phyloP scores from a whole-genome alignment of 2,329 filamentous ascomycete genomes.

The Venturia pyrina region DNA sequence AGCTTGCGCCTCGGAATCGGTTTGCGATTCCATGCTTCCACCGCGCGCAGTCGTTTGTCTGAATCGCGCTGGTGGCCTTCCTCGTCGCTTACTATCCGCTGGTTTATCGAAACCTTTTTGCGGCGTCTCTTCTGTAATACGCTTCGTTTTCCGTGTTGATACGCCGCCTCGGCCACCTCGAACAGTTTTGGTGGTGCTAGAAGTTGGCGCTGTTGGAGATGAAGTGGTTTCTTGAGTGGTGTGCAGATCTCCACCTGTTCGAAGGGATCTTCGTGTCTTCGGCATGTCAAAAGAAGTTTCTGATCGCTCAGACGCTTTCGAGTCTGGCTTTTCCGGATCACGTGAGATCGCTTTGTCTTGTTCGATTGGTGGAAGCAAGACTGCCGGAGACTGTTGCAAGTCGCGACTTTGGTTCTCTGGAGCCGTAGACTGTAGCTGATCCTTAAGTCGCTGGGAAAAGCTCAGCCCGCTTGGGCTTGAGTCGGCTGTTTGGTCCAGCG shows the following conservation, averaged over 20 bases:
- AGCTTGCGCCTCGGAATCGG: conserved; percentile 1
- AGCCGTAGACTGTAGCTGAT: neutral
- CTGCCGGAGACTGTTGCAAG: neutral
- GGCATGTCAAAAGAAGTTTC: conserved; percentile 8
- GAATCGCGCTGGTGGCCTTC: neutral
- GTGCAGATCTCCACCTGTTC: neutral
- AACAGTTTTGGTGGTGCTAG: neutral
- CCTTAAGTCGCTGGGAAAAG: neutral
- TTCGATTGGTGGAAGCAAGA: neutral
- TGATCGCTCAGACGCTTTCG: neutral
- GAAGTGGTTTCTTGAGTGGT: neutral
- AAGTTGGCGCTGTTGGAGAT: neutral
- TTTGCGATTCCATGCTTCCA: conserved; percentile 2
- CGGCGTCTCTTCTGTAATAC: neutral
- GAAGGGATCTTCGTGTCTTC: conserved; percentile 8
- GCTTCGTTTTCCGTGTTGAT: neutral
- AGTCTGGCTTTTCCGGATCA: neutral
- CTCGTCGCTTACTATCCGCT: neutral
- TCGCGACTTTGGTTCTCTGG: neutral
- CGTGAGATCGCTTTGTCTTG: neutral
- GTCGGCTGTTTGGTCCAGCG: neutral
- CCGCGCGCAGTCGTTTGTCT: neutral
- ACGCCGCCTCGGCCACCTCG: conserved; percentile 4
- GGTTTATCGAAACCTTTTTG: conserved; percentile 2
- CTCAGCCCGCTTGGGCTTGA: neutral